Percentiles rank a stretch among this genome's conserved stretches.
Evolutionary conservation across 345 rosid genomes (phyloP).

Genomic region (Aegle marmelos): DNA sequence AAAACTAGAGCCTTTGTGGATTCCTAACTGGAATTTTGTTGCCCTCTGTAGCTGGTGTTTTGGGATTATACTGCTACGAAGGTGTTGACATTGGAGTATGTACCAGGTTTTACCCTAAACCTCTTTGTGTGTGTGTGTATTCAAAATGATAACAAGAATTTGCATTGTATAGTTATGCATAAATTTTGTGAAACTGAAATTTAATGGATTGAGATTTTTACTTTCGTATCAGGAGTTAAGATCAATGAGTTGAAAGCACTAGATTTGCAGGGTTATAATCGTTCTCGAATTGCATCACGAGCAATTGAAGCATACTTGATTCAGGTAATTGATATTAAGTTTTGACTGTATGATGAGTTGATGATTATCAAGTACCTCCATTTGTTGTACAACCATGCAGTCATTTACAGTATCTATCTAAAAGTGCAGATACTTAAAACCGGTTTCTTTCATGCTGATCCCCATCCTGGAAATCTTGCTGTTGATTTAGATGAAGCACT

Average conservation of each 20-base stretch:
- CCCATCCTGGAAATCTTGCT: slow-evolving; percentile 97
- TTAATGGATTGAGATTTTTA: not conserved
- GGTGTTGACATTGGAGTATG: slow-evolving; percentile 96
- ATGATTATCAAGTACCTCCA: not conserved
- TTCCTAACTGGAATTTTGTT: slow-evolving; percentile 7
- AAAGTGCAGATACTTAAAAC: slow-evolving; percentile 72
- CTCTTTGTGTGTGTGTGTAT: not conserved
- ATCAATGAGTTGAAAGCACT: slow-evolving; percentile 58
- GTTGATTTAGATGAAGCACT: slow-evolving; percentile 76
- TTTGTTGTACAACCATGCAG: not conserved
- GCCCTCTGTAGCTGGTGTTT: slow-evolving; percentile 58
- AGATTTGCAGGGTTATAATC: slow-evolving; percentile 58
- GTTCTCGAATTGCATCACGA: slow-evolving; percentile 79
- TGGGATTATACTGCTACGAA: slow-evolving; percentile 94
- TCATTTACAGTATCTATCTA: slow-evolving; percentile 6
- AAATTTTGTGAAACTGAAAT: not conserved
- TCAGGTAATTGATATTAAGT: slow-evolving; percentile 52
- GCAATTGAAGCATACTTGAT: slow-evolving; percentile 90
- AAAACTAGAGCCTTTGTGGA: not conserved
- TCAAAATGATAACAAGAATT: not conserved
- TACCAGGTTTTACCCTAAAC: slow-evolving; percentile 67
- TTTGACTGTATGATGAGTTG: not conserved
- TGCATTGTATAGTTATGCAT: not conserved
- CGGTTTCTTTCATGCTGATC: slow-evolving; percentile 98
- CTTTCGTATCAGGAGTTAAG: slow-evolving; percentile 62